Conservation (phyloP, 345 rosid species). For the Rhodomyrtus tomentosa region DNA sequence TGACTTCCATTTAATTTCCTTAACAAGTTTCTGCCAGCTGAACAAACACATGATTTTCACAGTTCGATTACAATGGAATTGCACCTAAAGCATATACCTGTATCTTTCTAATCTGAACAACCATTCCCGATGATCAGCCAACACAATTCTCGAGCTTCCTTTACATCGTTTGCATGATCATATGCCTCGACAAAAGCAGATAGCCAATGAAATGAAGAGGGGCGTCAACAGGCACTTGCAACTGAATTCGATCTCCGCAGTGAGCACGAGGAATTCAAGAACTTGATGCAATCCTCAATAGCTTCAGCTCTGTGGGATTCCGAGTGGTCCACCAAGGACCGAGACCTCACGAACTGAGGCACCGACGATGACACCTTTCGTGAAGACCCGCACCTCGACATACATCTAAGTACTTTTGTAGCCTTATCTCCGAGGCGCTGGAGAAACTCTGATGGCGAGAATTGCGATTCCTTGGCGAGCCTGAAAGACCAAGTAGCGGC, state of each 20-base stretch:
- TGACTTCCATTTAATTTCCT: not conserved
- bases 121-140: not conserved
- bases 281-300: slow-evolving; percentile 83
- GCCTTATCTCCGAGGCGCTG: slow-evolving; percentile 46
- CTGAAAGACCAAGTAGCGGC: slow-evolving; percentile 38
- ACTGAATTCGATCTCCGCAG: slow-evolving; percentile 63
- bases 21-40: not conserved
- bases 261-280: slow-evolving; percentile 73
- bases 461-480: slow-evolving; percentile 17
- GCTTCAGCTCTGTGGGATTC: slow-evolving; percentile 87
- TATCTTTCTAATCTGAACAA: not conserved
- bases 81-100: not conserved
- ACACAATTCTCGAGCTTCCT: not conserved
- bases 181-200: not conserved
- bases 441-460: slow-evolving; percentile 35
- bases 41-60: not conserved
- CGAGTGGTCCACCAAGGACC: slow-evolving; percentile 53
- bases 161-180: not conserved
- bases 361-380: slow-evolving; percentile 41
- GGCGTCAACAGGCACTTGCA: slow-evolving; percentile 33
- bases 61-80: not conserved
- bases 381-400: slow-evolving; percentile 31
- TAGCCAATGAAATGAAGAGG: not conserved
- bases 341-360: slow-evolving; percentile 42
- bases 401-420: slow-evolving; percentile 33